Percentiles rank a stretch among this genome's conserved stretches.
phyloP scores from a whole-genome alignment of 1,284 basidiomycete genomes.

The Phellinidium pouzarii region DNA sequence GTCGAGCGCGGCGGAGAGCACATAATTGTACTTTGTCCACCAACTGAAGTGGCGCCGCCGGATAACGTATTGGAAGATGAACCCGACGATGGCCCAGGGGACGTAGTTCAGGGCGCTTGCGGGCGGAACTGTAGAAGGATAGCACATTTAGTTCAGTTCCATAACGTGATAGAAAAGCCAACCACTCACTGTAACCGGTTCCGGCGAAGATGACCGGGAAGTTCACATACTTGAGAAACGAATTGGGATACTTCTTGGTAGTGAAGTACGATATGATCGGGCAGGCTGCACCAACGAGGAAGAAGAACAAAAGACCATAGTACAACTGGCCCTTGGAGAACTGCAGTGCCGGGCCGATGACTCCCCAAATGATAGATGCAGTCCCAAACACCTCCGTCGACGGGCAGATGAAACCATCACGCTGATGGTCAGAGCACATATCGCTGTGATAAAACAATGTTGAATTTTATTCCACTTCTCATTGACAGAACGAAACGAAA shows the following conservation, averaged over 20 bases:
- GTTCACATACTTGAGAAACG: conserved; percentile 25
- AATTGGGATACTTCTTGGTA: conserved; percentile 25
- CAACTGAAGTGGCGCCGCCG: conserved; percentile 43
- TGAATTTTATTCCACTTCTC: no score
- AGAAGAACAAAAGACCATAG: conserved; percentile 36
- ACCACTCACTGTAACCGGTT: conserved; percentile 32
- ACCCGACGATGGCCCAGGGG: conserved; percentile 44
- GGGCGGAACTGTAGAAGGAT: conserved; percentile 22
- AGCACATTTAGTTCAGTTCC: conserved; percentile 19
- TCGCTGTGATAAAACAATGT: conserved; percentile 28
- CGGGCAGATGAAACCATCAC: conserved; percentile 27
- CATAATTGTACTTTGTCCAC: conserved; percentile 52
- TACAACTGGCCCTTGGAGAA: conserved; percentile 26
- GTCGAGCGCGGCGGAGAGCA: conserved; percentile 23
- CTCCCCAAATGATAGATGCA: conserved; percentile 31
- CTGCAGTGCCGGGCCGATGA: conserved; percentile 28
- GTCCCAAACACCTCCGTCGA: conserved; percentile 28
- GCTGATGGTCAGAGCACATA: conserved; percentile 28
- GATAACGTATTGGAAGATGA: conserved; percentile 50
- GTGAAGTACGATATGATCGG: conserved; percentile 35
- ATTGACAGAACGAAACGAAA: neutral
- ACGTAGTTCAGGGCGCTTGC: conserved; percentile 33
- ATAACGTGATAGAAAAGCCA: conserved; percentile 21
- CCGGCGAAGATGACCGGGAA: conserved; percentile 49
- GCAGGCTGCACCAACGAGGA: conserved; percentile 39